Evolutionary conservation across 768 basidiomycete species (phyloP).

Genomic region (Antrodiella citrinella): DNA sequence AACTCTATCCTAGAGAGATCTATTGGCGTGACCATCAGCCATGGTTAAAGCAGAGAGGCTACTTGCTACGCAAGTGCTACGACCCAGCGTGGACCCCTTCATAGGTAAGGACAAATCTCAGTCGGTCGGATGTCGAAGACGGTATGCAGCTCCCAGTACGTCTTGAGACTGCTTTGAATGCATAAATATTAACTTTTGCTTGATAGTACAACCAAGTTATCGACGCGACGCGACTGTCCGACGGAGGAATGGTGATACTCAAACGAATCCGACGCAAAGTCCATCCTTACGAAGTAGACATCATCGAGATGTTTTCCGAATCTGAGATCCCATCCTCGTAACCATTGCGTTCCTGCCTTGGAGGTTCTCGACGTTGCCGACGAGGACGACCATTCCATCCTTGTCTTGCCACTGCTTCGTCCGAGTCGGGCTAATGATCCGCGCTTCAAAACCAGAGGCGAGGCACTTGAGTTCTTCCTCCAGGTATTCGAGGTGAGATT

Average conservation of each 20-base stretch:
- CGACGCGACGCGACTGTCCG: constrained; percentile 13
- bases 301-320: constrained; percentile 5
- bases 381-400: neutral
- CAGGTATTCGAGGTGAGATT: constrained; percentile 15
- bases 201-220: constrained; percentile 7
- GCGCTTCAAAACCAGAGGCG: constrained; percentile 4
- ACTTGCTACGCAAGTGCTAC: constrained; percentile 20
- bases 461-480: constrained; percentile 12
- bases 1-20: too few species aligned
- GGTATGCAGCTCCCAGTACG: too few species aligned
- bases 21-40: constrained; percentile 6
- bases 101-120: constrained; percentile 12
- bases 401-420: constrained; percentile 13
- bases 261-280: constrained; percentile 6
- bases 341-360: constrained; percentile 18
- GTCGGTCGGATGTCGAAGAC: constrained; percentile 6
- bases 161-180: too few species aligned
- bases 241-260: constrained; percentile 14
- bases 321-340: constrained; percentile 8
- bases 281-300: constrained; percentile 7
- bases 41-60: constrained; percentile 12
- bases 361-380: constrained; percentile 11
- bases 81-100: constrained; percentile 22
- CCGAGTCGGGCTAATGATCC: constrained; percentile 15
- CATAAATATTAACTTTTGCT: too few species aligned